phyloP scores from a whole-genome alignment of 2,329 filamentous ascomycete species.

The Purpureocillium takamizusanense region DNA sequence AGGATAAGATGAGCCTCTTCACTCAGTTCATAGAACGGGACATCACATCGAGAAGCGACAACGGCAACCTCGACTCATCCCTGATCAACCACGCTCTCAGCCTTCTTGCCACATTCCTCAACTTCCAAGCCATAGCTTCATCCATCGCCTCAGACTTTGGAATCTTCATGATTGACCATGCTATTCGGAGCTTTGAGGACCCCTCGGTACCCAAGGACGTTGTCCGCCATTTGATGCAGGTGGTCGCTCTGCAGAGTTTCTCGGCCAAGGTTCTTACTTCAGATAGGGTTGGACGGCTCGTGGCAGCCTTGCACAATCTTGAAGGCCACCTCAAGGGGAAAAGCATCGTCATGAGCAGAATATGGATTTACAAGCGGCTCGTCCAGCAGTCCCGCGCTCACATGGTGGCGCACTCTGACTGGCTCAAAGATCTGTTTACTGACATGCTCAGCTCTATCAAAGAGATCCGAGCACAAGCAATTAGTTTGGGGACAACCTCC shows the following conservation, averaged over 20 bases:
- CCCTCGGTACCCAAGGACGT: conserved; percentile 64
- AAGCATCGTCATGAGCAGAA: conserved; percentile 66
- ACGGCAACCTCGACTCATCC: conserved; percentile 53
- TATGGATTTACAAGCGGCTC: conserved; percentile 71
- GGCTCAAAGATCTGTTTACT: conserved; percentile 74
- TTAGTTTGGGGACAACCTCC: conserved; percentile 64
- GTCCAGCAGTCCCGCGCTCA: conserved; percentile 59
- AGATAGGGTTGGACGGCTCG: conserved; percentile 59
- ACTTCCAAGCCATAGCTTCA: conserved; percentile 61
- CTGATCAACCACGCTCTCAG: conserved; percentile 71
- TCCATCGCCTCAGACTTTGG: conserved; percentile 71
- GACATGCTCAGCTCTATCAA: conserved; percentile 72
- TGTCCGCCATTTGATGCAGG: conserved; percentile 68
- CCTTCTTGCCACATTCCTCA: conserved; percentile 67
- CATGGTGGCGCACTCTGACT: conserved; percentile 66
- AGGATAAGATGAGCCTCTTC: conserved; percentile 67
- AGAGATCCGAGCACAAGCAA: conserved; percentile 67
- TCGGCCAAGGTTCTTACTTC: conserved; percentile 62
- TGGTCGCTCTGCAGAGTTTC: conserved; percentile 76
- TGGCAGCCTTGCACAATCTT: conserved; percentile 63
- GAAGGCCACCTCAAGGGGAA: conserved; percentile 70
- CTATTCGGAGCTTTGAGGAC: conserved; percentile 65
- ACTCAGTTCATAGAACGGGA: conserved; percentile 80
- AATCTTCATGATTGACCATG: conserved; percentile 70
- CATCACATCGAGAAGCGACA: conserved; percentile 50